A percentile compares a stretch with the other conserved stretches of the same genome.
Conservation (phyloP, 441 rosid species). For the Metrosideros polymorpha region DNA sequence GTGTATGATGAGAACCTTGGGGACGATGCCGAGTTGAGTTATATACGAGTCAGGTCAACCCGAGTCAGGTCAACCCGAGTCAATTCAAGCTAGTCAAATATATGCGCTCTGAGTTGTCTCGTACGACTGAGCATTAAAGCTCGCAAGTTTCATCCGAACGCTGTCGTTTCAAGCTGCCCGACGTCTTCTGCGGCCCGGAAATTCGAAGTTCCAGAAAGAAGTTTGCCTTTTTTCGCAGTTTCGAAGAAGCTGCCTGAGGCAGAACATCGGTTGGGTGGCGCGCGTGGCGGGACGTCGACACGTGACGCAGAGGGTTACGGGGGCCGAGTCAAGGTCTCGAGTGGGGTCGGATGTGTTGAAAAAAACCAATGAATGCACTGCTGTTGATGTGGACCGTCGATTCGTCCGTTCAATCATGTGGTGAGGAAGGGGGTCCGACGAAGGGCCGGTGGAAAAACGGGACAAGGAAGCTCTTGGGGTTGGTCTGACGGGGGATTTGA, state of each 20-base stretch:
- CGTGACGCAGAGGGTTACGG: fast-evolving
- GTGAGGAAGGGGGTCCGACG: not conserved
- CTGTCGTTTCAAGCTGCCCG: not conserved
- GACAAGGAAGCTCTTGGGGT: not conserved
- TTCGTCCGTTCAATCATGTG: not conserved
- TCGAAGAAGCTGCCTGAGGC: not conserved
- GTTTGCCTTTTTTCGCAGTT: not conserved
- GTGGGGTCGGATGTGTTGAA: not conserved
- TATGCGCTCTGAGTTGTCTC: not conserved
- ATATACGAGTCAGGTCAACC: not conserved
- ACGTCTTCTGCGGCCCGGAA: not conserved
- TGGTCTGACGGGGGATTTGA: not conserved
- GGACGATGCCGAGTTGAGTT: not conserved
- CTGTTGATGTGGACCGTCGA: not conserved
- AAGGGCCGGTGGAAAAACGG: not conserved
- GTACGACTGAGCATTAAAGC: not conserved
- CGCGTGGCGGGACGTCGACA: not conserved
- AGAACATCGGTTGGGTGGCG: not conserved
- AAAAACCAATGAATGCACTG: too few relatives aligned
- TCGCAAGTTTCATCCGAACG: not conserved
- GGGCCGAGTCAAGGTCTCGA: not conserved
- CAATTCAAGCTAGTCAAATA: not conserved
- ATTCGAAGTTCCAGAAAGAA: not conserved
- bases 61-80: not conserved
- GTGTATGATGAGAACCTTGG: not conserved